Base-by-base conservation (phyloP, 2,329 filamentous ascomycete genomes). In the Ascochyta rabiei region DNA sequence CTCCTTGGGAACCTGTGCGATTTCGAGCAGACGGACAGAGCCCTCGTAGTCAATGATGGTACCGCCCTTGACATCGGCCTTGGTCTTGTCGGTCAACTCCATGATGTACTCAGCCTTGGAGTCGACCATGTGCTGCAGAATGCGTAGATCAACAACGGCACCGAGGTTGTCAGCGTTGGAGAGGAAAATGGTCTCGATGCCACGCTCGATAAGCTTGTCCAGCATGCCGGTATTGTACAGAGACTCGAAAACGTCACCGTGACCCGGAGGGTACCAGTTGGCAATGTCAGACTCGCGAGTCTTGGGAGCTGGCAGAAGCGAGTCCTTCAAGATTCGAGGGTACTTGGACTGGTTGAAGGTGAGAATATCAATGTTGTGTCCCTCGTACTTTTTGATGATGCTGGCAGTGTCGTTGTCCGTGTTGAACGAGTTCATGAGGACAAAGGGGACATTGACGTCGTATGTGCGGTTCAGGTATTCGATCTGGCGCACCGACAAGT, bases 371-470 rank as follows among this genome's bases (percentile, higher is more conserved):
- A 99, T 96, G 77, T 97, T 97, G 86, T 99, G 95, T 63, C 95
- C 95, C 83, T 99, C 93, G 81, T 98, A 99, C 84, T 99, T 99
- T 88, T 99, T 99, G 84, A 99, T 99, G 81, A 99, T 99, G 80
- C 91, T 92, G 61, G 93, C 92, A 46, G 95, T 99, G 76, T 99
- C 95, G 71, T 93, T 87, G 77, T 99, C 93, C 76, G 95, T 99
- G 86, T 99, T 99, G 90, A 99, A 99, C 51, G 95, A 98, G 88
- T 99, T 99, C 95, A 99, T 99, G 70, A 99, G 88, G 67, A 99
- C 88, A 79, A 99, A 97, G 43, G 95, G 95, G 30, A 99, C 95
- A 76, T 97, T 98, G 78, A 96, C 91, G 69, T 89, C 86, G 83
- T 97, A 98, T 63, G 92, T 98, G 78, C 93, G 90, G 89, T 99